phyloP scores from a whole-genome alignment of 306 rosid species.

The Fagus crenata region DNA sequence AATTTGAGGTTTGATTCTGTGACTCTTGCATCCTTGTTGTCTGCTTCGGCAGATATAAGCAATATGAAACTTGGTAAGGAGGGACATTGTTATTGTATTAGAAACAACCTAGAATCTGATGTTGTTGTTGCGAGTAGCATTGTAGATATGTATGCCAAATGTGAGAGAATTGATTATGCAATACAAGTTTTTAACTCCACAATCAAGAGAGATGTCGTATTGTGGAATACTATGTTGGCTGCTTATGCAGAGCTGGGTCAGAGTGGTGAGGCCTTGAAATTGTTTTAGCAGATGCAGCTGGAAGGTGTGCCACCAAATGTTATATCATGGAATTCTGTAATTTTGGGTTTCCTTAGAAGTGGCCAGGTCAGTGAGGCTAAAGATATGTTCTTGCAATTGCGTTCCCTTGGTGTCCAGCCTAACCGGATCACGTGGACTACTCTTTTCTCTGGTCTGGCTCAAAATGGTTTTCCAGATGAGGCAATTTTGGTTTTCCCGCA shows the following conservation, averaged over 20 bases:
- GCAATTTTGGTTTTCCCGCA: constrained; percentile 49
- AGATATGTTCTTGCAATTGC: constrained; percentile 71
- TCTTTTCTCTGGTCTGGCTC: constrained; percentile 65
- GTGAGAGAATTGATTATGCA: constrained; percentile 56
- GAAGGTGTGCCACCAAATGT: constrained; percentile 66
- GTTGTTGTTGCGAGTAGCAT: constrained; percentile 58
- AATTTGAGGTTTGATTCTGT: constrained; percentile 71
- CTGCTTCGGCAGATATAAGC: constrained; percentile 59
- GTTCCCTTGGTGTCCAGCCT: constrained; percentile 45
- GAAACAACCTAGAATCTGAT: constrained; percentile 60
- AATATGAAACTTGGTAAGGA: constrained; percentile 54
- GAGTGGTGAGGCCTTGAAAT: constrained; percentile 71
- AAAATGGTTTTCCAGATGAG: constrained; percentile 52
- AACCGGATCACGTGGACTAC: constrained; percentile 78
- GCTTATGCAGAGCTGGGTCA: constrained; percentile 69
- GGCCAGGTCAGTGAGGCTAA: constrained; percentile 64
- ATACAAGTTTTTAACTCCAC: constrained; percentile 49
- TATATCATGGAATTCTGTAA: constrained; percentile 77
- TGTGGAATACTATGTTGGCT: constrained; percentile 84
- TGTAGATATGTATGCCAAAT: constrained; percentile 73
- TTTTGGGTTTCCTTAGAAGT: constrained; percentile 63
- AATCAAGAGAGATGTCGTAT: constrained; percentile 49
- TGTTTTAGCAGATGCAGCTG: constrained; percentile 77
- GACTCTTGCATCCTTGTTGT: constrained; percentile 61
- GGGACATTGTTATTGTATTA: constrained; percentile 67